Evolutionary conservation across 208 protist genomes (phyloP).

Genomic region (Wallacemonas sp.): DNA sequence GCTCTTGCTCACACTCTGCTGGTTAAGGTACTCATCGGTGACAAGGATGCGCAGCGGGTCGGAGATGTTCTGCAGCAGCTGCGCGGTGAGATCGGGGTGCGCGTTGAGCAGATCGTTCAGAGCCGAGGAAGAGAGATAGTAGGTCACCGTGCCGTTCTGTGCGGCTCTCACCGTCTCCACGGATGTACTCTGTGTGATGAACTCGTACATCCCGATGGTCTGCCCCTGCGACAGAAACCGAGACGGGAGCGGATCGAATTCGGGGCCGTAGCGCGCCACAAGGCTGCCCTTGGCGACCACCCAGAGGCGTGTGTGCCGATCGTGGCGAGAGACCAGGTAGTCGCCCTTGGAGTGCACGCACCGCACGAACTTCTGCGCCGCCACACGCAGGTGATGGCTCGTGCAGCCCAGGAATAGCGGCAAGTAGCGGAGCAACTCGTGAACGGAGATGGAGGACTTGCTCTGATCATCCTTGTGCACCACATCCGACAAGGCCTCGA

Average conservation of each 20-base stretch:
- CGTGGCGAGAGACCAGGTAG: conserved; percentile 61
- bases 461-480: conserved; percentile 28
- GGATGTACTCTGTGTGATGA: conserved; percentile 65
- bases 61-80: conserved; percentile 80
- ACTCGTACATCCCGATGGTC: conserved; percentile 81
- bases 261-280: conserved; percentile 48
- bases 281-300: conserved; percentile 69
- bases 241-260: conserved; percentile 50
- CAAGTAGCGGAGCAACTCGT: conserved; percentile 64
- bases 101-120: conserved; percentile 76
- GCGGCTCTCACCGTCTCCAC: conserved; percentile 73
- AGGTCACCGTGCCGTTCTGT: conserved; percentile 69
- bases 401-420: conserved; percentile 78
- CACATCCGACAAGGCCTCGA: conserved; percentile 83
- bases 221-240: conserved; percentile 61
- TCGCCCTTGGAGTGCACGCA: conserved; percentile 68
- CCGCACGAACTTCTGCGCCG: conserved; percentile 61
- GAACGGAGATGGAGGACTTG: conserved; percentile 40
- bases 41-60: conserved; percentile 66
- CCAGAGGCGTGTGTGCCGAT: conserved; percentile 62
- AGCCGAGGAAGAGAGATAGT: conserved; percentile 69
- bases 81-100: conserved; percentile 68
- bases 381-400: conserved; percentile 63
- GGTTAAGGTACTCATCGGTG: conserved; percentile 55
- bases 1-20: conserved; percentile 39